These are phyloP conservation scores for Fusarium transvaalense DNA, from an alignment of 2,329 filamentous ascomycete species.

Conservation along the genomic window DNA sequence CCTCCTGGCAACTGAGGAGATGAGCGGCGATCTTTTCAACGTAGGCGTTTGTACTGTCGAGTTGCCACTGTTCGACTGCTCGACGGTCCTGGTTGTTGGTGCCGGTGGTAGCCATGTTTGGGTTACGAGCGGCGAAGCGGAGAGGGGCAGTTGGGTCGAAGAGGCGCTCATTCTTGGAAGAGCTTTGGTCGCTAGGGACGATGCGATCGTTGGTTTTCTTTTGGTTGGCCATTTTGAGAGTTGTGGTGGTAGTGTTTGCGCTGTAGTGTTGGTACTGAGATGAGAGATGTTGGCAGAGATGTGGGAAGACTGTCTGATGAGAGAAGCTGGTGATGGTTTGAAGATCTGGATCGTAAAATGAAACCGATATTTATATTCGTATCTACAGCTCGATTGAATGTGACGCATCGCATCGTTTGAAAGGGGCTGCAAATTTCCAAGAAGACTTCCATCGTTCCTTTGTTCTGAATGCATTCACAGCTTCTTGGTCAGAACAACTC, in stretches of 20 bases:
- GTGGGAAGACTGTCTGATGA: no score
- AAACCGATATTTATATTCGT: neutral
- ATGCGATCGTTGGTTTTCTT: neutral
- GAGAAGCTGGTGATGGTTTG: neutral
- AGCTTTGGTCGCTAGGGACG: neutral
- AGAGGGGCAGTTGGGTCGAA: neutral
- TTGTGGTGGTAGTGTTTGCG: neutral
- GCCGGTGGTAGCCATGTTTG: neutral
- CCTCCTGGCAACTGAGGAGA: neutral
- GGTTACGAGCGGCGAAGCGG: neutral
- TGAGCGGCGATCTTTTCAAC: neutral
- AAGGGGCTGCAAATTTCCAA: neutral
- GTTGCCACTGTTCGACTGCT: slow-evolving; percentile 8
- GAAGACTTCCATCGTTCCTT: neutral
- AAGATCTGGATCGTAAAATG: neutral
- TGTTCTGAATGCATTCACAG: neutral
- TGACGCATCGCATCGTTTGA: neutral
- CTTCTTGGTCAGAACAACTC: accelerated
- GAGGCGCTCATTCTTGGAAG: neutral
- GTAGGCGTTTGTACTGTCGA: neutral
- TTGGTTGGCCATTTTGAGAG: neutral
- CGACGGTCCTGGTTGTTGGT: neutral
- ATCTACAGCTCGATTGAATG: neutral
- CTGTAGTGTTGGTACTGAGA: neutral
- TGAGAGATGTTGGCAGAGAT: no score